Evolutionary conservation across 2,329 filamentous ascomycete species (phyloP).

Genomic region (Mariannaea elegans): DNA sequence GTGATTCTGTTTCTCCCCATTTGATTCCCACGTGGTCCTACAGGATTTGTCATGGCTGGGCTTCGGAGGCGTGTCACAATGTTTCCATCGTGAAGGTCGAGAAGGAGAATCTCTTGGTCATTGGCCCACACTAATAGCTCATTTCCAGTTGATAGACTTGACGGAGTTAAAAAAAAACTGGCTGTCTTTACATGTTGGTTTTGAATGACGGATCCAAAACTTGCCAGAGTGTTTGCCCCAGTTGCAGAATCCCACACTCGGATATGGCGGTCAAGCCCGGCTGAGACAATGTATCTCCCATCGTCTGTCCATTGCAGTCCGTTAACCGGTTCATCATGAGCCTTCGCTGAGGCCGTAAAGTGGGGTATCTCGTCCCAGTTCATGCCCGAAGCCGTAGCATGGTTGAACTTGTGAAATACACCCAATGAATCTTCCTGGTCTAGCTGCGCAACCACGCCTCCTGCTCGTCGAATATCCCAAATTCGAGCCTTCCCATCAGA

Average conservation of each 20-base stretch:
- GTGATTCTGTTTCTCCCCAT: slow-evolving; percentile 75
- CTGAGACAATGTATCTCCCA: slow-evolving; percentile 78
- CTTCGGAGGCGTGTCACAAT: slow-evolving; percentile 76
- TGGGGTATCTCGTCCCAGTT: slow-evolving; percentile 43
- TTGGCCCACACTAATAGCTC: slow-evolving; percentile 86
- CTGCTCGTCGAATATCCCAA: slow-evolving; percentile 87
- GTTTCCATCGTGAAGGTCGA: slow-evolving; percentile 81
- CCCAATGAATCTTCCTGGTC: slow-evolving; percentile 87
- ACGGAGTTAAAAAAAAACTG: slow-evolving; percentile 71
- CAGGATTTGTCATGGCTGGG: slow-evolving; percentile 62
- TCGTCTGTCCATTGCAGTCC: slow-evolving; percentile 86
- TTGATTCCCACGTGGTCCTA: slow-evolving; percentile 53
- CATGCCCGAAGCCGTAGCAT: slow-evolving; percentile 44
- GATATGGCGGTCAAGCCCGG: slow-evolving; percentile 84
- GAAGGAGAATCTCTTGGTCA: slow-evolving; percentile 79
- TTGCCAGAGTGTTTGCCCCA: slow-evolving; percentile 86
- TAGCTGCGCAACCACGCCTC: slow-evolving; percentile 77
- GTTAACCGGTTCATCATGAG: slow-evolving; percentile 86
- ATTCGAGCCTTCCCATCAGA: slow-evolving; percentile 84
- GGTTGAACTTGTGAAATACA: slow-evolving; percentile 55
- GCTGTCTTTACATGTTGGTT: slow-evolving; percentile 73
- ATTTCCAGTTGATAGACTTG: slow-evolving; percentile 61
- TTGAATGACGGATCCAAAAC: slow-evolving; percentile 83
- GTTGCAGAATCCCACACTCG: slow-evolving; percentile 86
- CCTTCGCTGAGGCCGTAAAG: slow-evolving; percentile 64